phyloP scores from a whole-genome alignment of 306 rosid genomes.

The Fragaria iinumae region DNA sequence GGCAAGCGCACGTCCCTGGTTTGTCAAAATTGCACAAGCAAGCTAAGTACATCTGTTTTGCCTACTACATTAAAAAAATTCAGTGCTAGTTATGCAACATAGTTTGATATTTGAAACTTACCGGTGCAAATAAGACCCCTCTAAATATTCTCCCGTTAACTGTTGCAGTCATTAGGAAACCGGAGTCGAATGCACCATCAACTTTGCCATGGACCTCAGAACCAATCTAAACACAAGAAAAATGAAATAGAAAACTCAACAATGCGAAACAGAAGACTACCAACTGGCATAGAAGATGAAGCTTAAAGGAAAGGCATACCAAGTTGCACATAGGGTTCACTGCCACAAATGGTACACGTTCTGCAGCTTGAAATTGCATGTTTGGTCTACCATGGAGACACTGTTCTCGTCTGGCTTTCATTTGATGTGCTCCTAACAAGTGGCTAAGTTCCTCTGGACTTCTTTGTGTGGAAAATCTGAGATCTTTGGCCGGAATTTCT shows the following conservation, averaged over 20 bases:
- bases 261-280: neutral
- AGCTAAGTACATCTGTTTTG: neutral
- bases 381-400: conserved; percentile 34
- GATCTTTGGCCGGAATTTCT: conserved; percentile 17
- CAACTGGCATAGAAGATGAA: neutral
- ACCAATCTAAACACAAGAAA: conserved; percentile 57
- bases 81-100: neutral
- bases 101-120: conserved; percentile 36
- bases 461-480: conserved; percentile 9
- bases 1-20: conserved; percentile 46
- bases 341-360: conserved; percentile 25
- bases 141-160: conserved; percentile 70
- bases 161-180: conserved; percentile 75
- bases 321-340: conserved; percentile 37
- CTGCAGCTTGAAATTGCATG: conserved; percentile 26
- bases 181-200: conserved; percentile 86
- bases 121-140: conserved; percentile 88
- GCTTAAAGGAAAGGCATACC: conserved; percentile 29
- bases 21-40: conserved; percentile 12
- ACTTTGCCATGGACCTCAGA: conserved; percentile 84
- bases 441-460: conserved; percentile 45
- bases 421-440: conserved; percentile 39
- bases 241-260: conserved; percentile 8
- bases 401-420: conserved; percentile 40
- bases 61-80: neutral